phyloP scores from a whole-genome alignment of 768 basidiomycete species.

The Russula dissimulans region DNA sequence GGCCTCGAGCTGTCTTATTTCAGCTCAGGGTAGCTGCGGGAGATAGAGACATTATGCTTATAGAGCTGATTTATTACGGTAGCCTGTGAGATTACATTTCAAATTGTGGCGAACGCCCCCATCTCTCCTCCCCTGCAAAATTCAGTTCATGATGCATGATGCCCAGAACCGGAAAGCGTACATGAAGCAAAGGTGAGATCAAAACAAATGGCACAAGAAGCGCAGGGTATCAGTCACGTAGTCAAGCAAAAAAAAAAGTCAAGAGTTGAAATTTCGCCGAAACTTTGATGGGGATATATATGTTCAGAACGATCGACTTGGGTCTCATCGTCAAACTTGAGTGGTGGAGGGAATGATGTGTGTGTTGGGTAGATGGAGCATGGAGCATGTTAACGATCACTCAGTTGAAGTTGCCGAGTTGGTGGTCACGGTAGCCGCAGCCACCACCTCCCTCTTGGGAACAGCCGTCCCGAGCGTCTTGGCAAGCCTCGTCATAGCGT shows the following conservation, averaged over 20 bases:
- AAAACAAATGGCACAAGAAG: constrained; percentile 1
- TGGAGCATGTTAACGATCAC: constrained; percentile 1
- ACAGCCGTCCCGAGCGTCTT: constrained; percentile 43
- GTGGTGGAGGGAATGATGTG: background rate
- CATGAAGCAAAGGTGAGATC: background rate
- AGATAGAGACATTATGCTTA: background rate
- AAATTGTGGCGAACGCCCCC: background rate
- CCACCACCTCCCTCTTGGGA: constrained; percentile 18
- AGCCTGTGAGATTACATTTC: background rate
- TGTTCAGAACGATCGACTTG: too few species aligned
- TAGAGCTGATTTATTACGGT: background rate
- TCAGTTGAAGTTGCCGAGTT: constrained; percentile 20
- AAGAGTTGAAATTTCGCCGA: background rate
- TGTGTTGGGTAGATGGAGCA: background rate
- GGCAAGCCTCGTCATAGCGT: constrained; percentile 58
- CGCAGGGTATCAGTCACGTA: constrained; percentile 8
- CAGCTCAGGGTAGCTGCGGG: constrained; percentile 40
- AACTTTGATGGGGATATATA: background rate
- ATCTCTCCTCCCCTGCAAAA: too few species aligned
- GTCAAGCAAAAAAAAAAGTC: background rate
- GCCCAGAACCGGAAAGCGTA: background rate
- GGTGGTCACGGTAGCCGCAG: background rate
- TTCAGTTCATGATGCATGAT: too few species aligned
- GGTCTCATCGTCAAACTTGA: too few species aligned
- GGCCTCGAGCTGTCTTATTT: constrained; percentile 94